phyloP scores from a whole-genome alignment of 495 filamentous ascomycete species.

The Penicillium diatomitis region DNA sequence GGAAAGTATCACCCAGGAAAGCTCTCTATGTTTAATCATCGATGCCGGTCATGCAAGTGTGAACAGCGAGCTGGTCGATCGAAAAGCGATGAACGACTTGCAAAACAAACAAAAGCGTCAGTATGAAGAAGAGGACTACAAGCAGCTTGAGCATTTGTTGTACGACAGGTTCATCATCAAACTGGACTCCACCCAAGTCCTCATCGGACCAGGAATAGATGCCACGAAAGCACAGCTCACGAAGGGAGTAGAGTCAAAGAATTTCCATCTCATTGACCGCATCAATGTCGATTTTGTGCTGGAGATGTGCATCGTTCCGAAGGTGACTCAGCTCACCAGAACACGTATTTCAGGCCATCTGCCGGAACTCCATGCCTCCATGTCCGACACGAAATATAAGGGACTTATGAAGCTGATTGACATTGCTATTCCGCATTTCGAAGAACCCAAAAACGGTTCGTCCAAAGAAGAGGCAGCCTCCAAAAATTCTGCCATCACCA shows the following conservation, averaged over 20 bases:
- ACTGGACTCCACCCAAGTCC: constrained; percentile 83
- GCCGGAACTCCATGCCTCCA: constrained; percentile 81
- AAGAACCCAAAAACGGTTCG: constrained; percentile 34
- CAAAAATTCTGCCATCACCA: constrained; percentile 24
- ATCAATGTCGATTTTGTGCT: constrained; percentile 95
- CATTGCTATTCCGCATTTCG: constrained; percentile 83
- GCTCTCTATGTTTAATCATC: constrained; percentile 78
- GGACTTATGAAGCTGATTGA: constrained; percentile 92
- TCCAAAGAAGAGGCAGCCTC: constrained; percentile 10
- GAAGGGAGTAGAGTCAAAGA: constrained; percentile 55
- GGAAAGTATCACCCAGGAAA: constrained; percentile 74
- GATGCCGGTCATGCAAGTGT: constrained; percentile 95
- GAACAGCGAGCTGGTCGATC: constrained; percentile 86
- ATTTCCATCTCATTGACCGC: constrained; percentile 85
- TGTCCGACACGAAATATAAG: constrained; percentile 94
- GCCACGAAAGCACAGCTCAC: constrained; percentile 79
- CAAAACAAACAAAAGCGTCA: constrained; percentile 83
- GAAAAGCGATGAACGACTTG: constrained; percentile 75
- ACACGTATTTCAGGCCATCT: constrained; percentile 85
- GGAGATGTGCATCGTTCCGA: constrained; percentile 87
- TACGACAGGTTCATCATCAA: constrained; percentile 94
- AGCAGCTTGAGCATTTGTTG: constrained; percentile 77
- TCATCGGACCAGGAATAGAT: constrained; percentile 91
- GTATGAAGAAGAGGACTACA: constrained; percentile 83
- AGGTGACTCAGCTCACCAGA: constrained; percentile 86